These are phyloP conservation scores for Rhodotorula sp. DNA, from an alignment of 1,284 basidiomycete genomes.

Conservation along the genomic window DNA sequence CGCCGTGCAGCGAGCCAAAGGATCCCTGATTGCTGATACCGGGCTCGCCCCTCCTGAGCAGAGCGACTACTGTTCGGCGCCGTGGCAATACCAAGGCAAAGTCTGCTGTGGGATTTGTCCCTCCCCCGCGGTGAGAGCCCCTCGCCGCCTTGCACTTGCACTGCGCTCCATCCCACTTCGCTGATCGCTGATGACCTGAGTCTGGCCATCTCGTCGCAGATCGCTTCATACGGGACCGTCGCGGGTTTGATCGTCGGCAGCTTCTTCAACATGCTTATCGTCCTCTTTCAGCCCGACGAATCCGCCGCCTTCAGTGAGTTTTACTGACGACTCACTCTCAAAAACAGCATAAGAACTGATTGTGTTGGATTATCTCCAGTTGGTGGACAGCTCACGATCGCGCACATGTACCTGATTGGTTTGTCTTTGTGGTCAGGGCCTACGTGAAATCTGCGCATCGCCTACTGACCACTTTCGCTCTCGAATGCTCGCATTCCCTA, in stretches of 20 bases:
- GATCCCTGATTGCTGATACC: too few species aligned
- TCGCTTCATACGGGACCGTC: conserved; percentile 3
- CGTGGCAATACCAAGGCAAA: conserved; percentile 6
- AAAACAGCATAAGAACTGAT: too few species aligned
- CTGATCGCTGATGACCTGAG: neutral
- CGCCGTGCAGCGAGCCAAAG: too few species aligned
- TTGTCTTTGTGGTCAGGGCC: neutral
- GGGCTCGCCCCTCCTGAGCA: neutral
- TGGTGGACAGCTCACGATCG: conserved; percentile 2
- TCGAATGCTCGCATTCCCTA: neutral
- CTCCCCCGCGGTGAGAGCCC: neutral
- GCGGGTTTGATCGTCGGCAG: neutral
- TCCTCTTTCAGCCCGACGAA: conserved; percentile 9
- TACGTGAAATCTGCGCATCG: too few species aligned
- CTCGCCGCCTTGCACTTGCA: too few species aligned
- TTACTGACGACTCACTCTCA: neutral
- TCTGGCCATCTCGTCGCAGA: neutral
- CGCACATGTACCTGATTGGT: conserved; percentile 15
- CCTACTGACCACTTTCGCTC: neutral
- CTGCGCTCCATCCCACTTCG: too few species aligned
- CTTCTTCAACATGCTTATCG: conserved; percentile 16
- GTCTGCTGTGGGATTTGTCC: conserved; percentile 6
- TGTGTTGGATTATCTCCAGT: neutral
- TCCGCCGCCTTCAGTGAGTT: neutral
- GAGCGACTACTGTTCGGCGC: conserved; percentile 4